A percentile compares a stretch with the other conserved stretches of the same genome.
These are phyloP conservation scores for Zea luxurians DNA, from an alignment of 176 grass and related monocot genomes.

Conservation along the genomic window DNA sequence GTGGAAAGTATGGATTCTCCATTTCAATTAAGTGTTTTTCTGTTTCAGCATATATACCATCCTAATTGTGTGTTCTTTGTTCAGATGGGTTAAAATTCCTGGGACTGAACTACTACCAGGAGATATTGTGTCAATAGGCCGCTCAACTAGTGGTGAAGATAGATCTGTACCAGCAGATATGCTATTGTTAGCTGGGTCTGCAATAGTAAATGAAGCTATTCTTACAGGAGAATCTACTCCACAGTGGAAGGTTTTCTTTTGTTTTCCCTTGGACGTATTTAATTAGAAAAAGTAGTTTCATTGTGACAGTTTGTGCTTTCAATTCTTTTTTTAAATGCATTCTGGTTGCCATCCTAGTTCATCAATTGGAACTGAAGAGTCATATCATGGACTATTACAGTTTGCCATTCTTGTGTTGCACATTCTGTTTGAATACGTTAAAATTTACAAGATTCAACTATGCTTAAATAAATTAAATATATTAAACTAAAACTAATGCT, in stretches of 20 bases:
- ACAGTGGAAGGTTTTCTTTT: conserved; percentile 84
- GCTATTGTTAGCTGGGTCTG: conserved; percentile 83
- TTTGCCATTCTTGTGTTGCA: neutral
- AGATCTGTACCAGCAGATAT: conserved; percentile 98
- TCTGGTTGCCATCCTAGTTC: neutral
- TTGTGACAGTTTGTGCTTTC: conserved; percentile 16
- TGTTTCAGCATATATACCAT: conserved; percentile 29
- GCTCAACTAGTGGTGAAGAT: conserved; percentile 77
- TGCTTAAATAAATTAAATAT: neutral
- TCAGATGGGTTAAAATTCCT: conserved; percentile 86
- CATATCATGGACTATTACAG: neutral
- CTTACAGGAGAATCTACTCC: conserved; percentile 99
- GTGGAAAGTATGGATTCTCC: conserved; percentile 75
- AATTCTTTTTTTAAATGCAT: neutral
- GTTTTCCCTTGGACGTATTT: neutral
- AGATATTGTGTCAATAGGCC: conserved; percentile 92
- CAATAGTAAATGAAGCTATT: conserved; percentile 98
- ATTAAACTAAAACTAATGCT: neutral
- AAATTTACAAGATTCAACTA: neutral
- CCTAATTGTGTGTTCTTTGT: conserved; percentile 35
- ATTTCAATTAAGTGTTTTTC: conserved; percentile 28
- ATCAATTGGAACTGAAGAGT: neutral
- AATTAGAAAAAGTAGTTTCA: neutral
- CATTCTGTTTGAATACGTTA: neutral
- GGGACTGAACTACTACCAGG: conserved; percentile 93